Base-by-base conservation (phyloP, 1,284 basidiomycete species). In the Fistulinella cinereoalba region DNA sequence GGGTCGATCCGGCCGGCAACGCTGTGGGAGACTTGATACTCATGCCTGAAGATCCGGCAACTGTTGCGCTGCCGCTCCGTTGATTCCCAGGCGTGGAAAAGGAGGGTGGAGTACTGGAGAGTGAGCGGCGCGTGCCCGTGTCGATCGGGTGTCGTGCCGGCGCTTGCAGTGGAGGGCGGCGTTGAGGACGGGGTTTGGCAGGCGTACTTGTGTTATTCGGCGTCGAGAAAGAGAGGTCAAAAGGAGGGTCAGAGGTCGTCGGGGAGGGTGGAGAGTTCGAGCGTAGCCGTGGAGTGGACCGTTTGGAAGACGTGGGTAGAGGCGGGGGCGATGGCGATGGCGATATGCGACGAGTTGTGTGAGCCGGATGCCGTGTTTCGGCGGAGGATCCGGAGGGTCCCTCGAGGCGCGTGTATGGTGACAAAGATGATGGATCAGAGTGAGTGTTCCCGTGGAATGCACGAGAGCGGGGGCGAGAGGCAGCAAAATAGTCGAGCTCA, bases 131-230 rank as follows among this genome's bases (percentile, higher is more conserved):
- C 0, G n/a, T 1, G 4, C 32, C 27, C n/a, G 29, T 6, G 22
- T n/a, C 28, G 12, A 5, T 25, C 6, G 27, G 34, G 16, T 18
- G 19, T 4, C 16, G 37, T n/a, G 27, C 12, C 24, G 31, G 32
- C 31, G 27, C 28, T 18, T 49, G 43, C 10, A 18, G 16, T 5
- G 37, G 47, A 16, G 19, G 8, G 18, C 52, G 46, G 9, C 46
- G 38, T 22, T 6, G 40, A 3, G 25, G 39, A 8, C 52, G 56
- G 11, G 51, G 48, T 39, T 66, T 62, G 6, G 60, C 62, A 28
- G 61, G 61, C 12, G 62, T 62, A 15, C 60, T 66, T 0, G 64
- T 56, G 9, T 62, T 62, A 10, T 54, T 52, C 18, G 47, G 34
- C 4, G 49, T 46, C 10, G 56, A 60, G 29, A 64, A 61, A 0